A percentile compares a stretch with the other conserved stretches of the same genome.
Conservation (phyloP, 768 basidiomycete species). For the Pholiota microspora region DNA sequence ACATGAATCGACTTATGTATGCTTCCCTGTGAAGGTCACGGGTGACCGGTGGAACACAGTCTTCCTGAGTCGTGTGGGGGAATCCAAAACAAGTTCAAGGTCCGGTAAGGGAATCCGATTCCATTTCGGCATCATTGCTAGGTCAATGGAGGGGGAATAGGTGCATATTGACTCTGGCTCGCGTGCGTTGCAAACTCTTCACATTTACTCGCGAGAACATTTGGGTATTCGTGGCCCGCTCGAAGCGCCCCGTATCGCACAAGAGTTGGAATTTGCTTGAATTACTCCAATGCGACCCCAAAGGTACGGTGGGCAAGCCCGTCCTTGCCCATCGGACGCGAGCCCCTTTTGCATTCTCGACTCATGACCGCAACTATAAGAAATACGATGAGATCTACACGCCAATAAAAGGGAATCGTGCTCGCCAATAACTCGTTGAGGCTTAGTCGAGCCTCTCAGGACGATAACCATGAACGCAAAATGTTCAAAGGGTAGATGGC, state of each 20-base stretch:
- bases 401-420: too few relatives aligned
- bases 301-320: not conserved
- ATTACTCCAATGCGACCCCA: not conserved
- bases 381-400: not conserved
- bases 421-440: too few relatives aligned
- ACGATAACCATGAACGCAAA: too few relatives aligned
- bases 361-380: not conserved
- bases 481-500: too few relatives aligned
- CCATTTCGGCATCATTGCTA: too few relatives aligned
- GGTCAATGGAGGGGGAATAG: too few relatives aligned
- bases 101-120: not conserved
- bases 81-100: not conserved
- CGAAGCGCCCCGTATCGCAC: not conserved
- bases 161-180: too few relatives aligned
- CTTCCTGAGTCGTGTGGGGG: not conserved
- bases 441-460: too few relatives aligned
- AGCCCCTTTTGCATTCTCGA: not conserved
- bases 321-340: slow-evolving; percentile 27
- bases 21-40: slow-evolving; percentile 8
- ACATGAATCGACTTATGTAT: slow-evolving; percentile 9
- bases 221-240: not conserved
- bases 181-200: too few relatives aligned
- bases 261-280: not conserved
- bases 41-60: not conserved
- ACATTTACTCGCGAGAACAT: not conserved